These are phyloP conservation scores for Exsudoporus floridanus DNA, from an alignment of 1,284 basidiomycete genomes.

Conservation along the genomic window DNA sequence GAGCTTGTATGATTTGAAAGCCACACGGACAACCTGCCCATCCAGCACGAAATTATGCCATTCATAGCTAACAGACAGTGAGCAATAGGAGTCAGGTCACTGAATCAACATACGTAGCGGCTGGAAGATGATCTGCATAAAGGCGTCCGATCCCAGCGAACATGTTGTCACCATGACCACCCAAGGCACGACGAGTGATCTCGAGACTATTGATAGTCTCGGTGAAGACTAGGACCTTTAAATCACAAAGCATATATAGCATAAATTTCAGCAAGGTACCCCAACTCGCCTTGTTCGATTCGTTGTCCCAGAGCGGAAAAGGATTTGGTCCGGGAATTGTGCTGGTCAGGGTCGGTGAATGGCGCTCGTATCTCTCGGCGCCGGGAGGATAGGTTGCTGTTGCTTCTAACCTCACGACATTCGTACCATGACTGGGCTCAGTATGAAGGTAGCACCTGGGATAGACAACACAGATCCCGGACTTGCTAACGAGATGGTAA, in stretches of 20 bases:
- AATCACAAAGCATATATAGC: slow-evolving; percentile 66
- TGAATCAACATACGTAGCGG: slow-evolving; percentile 51
- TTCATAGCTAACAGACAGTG: slow-evolving; percentile 53
- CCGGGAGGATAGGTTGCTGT: slow-evolving; percentile 72
- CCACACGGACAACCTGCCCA: slow-evolving; percentile 69
- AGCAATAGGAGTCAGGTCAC: background rate
- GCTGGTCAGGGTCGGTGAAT: slow-evolving; percentile 75
- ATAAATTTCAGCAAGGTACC: slow-evolving; percentile 68
- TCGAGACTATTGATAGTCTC: slow-evolving; percentile 62
- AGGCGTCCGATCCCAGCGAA: slow-evolving; percentile 66
- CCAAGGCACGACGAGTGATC: slow-evolving; percentile 67
- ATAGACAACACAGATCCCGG: too few relatives aligned
- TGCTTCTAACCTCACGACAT: slow-evolving; percentile 71
- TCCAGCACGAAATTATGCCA: slow-evolving; percentile 78
- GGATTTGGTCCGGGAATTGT: too few relatives aligned
- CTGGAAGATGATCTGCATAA: slow-evolving; percentile 66
- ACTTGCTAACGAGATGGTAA: too few relatives aligned
- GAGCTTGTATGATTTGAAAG: slow-evolving; percentile 56
- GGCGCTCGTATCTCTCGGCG: slow-evolving; percentile 71
- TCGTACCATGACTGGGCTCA: slow-evolving; percentile 76
- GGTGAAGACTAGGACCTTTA: slow-evolving; percentile 64
- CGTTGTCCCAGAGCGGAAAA: slow-evolving; percentile 51
- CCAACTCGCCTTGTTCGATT: slow-evolving; percentile 57
- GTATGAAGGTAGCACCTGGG: slow-evolving; percentile 69
- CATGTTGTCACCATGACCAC: slow-evolving; percentile 75